Conservation (phyloP, 495 filamentous ascomycete species). For the Aspergillus ellipticus region DNA sequence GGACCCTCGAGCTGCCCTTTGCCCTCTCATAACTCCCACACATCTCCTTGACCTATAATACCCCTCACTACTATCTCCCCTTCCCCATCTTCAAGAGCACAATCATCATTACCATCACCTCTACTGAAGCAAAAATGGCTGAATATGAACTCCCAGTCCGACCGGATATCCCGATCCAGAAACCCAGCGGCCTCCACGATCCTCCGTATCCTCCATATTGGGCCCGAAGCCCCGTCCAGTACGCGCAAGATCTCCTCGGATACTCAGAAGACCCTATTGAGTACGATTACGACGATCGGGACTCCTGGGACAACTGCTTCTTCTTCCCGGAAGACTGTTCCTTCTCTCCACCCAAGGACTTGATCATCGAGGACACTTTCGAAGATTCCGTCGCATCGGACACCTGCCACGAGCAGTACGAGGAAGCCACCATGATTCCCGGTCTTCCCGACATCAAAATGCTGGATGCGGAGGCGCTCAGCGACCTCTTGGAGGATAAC, state of each 20-base stretch:
- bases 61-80: neutral
- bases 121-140: conserved; percentile 19
- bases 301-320: conserved; percentile 44
- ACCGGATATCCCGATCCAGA: conserved; percentile 10
- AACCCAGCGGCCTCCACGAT: conserved; percentile 11
- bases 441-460: conserved; percentile 48
- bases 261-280: conserved; percentile 43
- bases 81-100: neutral
- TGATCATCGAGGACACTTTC: conserved; percentile 20
- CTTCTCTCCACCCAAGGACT: conserved; percentile 37
- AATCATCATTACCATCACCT: neutral
- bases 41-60: neutral
- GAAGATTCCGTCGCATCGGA: conserved; percentile 13
- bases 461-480: conserved; percentile 45
- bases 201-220: conserved; percentile 37
- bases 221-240: conserved; percentile 37
- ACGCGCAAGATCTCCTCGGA: conserved; percentile 40
- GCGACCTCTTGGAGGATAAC: conserved; percentile 46
- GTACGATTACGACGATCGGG: conserved; percentile 47
- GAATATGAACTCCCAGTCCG: conserved; percentile 24
- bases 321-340: conserved; percentile 49
- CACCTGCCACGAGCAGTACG: conserved; percentile 11
- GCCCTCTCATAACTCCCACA: conserved; percentile 1
- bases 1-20: neutral
- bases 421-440: conserved; percentile 35